Evolutionary conservation across 1,139 yeast species (phyloP), one percentile per base, ranked within the genome.

Genomic region (Trichomonascaceae sp.): DNA sequence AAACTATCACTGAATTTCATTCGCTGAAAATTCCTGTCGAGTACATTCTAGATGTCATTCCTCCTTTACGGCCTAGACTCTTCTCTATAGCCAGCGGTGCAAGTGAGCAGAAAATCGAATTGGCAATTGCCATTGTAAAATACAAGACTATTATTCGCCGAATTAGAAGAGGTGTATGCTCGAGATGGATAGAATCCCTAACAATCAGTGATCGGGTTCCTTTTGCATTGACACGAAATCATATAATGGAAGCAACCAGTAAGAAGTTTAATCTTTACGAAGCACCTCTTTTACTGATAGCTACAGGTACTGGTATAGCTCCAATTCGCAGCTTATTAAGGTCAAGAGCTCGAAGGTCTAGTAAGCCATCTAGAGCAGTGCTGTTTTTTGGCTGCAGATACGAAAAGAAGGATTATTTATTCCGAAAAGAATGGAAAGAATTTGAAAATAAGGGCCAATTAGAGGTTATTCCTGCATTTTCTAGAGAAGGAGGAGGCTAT

Each of bases 291-390:
- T 72, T 90, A 4, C 75, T 90, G 79, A 78, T 90, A 6, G 84
- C 93, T 0, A 95, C 97, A 0, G 98, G 97, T 7, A 91, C 96
- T 0, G 98, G 98, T 1, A 75, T 91, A 8, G 97, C 98, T 0
- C 97, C 97, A 1, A 82, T 90, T 79, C 79, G 87, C 63, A 78
- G 89, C 1, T 65, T 87, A 22, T 76, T 89, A 12, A 80, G 53
- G 19, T 57, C 61, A 17, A 41, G 65, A 10, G 38, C 45, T 1
- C 15, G 52, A 5, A 45, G 49, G 6, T 36, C 49, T 18, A 45
- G 57, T 8, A 47, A 43, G 1, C 41, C 50, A 1, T 45, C 55
- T 2, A 52, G 51, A 12, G 59, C 66, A 51, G 49, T 60, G 49
- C 70, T 93, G 44, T 87, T 90, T 65, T 83, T 82, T 59, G 99